These are phyloP conservation scores for Amylocystis lapponica DNA, from an alignment of 768 basidiomycete species.

Conservation along the genomic window DNA sequence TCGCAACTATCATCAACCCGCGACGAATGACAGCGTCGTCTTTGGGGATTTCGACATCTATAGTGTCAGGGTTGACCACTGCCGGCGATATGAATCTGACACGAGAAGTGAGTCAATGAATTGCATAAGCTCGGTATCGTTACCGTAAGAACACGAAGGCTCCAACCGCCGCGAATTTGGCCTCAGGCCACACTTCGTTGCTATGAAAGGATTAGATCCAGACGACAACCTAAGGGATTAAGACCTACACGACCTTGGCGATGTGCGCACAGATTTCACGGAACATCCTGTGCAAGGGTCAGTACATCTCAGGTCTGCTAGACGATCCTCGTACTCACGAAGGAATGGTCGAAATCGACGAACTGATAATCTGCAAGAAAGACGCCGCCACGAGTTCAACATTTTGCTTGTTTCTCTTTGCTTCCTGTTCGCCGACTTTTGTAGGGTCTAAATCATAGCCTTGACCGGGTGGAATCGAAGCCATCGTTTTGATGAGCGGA, in stretches of 20 bases:
- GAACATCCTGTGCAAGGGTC: conserved; percentile 53
- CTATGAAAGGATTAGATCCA: conserved; percentile 24
- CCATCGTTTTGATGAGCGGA: conserved; percentile 74
- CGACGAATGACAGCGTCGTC: conserved; percentile 58
- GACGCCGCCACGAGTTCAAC: conserved; percentile 68
- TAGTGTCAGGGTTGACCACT: conserved; percentile 76
- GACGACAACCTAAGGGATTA: not conserved
- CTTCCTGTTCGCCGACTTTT: conserved; percentile 50
- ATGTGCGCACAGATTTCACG: conserved; percentile 86
- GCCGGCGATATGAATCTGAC: conserved; percentile 89
- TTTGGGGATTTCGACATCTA: conserved; percentile 76
- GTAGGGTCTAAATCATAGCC: conserved; percentile 77
- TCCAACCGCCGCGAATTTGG: conserved; percentile 77
- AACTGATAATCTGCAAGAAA: conserved; percentile 69
- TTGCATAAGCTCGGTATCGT: not conserved
- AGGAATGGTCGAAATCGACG: conserved; percentile 66
- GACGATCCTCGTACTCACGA: conserved; percentile 43
- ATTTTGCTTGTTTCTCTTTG: conserved; percentile 61
- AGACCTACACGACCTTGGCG: conserved; percentile 64
- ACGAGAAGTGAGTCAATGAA: too few relatives aligned
- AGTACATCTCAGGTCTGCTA: not conserved
- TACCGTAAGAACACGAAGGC: conserved; percentile 90
- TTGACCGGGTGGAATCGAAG: conserved; percentile 62
- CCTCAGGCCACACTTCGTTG: conserved; percentile 66
- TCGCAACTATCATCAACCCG: conserved; percentile 82